Evolutionary conservation across 306 rosid genomes (phyloP).

Genomic region (Vicia villosa): DNA sequence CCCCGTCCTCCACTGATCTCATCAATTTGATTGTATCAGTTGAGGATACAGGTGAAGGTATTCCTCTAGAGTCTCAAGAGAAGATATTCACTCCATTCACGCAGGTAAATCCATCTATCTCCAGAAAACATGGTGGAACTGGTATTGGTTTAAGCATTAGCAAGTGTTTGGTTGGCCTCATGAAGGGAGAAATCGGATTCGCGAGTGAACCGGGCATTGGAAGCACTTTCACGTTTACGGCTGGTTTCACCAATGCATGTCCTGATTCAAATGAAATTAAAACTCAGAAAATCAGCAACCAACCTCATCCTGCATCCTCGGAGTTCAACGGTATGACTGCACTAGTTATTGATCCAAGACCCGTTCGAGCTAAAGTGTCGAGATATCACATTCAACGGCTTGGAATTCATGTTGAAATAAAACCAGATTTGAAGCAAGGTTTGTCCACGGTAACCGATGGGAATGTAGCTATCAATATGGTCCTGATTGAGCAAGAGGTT

Average conservation of each 20-base stretch:
- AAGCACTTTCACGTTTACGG: slow-evolving; percentile 92
- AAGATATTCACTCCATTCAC: slow-evolving; percentile 90
- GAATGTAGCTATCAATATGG: slow-evolving; percentile 49
- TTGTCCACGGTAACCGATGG: slow-evolving; percentile 50
- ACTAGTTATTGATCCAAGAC: slow-evolving; percentile 69
- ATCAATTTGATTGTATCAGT: slow-evolving; percentile 83
- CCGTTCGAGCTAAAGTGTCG: slow-evolving; percentile 80
- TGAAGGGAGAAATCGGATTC: slow-evolving; percentile 95
- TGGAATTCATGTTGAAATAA: slow-evolving; percentile 73
- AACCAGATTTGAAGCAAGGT: slow-evolving; percentile 67
- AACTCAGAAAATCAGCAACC: slow-evolving; percentile 57
- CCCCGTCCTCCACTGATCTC: slow-evolving; percentile 58
- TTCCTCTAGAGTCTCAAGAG: slow-evolving; percentile 75
- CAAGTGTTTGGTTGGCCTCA: slow-evolving; percentile 94
- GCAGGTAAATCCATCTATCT: slow-evolving; percentile 92
- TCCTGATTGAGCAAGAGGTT: slow-evolving; percentile 78
- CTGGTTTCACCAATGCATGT: slow-evolving; percentile 62
- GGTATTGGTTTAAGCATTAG: slow-evolving; percentile 98
- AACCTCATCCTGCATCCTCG: slow-evolving; percentile 57
- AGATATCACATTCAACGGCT: slow-evolving; percentile 88
- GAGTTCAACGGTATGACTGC: slow-evolving; percentile 83
- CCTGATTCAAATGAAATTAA: slow-evolving; percentile 51
- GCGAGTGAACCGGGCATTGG: slow-evolving; percentile 82
- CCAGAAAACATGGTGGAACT: slow-evolving; percentile 92
- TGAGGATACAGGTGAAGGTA: slow-evolving; percentile 98